Evolutionary conservation across 768 basidiomycete genomes (phyloP), one percentile per base, ranked within the genome.

Genomic region (Sarcomyxa edulis): DNA sequence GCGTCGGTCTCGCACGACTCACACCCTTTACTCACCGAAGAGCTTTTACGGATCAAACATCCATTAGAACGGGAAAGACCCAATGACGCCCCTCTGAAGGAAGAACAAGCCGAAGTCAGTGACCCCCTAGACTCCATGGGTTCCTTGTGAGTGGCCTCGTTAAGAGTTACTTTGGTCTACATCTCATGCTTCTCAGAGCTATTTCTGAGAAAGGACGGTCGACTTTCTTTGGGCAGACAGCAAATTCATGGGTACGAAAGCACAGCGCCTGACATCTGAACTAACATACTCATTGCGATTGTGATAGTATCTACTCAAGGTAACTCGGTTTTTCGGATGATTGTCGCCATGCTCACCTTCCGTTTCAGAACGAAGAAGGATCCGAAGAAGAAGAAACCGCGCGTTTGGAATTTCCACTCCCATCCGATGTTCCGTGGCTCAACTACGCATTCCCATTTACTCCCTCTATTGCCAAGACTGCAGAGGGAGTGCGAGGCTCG

Each of bases 191-290:
- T 44, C 22, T 10, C 37, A 82, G 81, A 43, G 76, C 78, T 28
- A 76, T 84, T 41, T 76, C 76, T 6, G 72, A 77, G 40, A 67
- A 67, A 16, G 81, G 80, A 19, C 71, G 74, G 31, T 72, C 77
- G 5, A 78, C 73, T 22, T 84, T 82, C 55, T 83, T 72, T 54
- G 81, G 81, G 16, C 68, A 67, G 37, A 71, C 78, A 19, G 80
- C 81, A 18, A 84, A 78, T 51, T 77, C 81, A 44, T 82, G 79
- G 74, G 81, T 84, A 59, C 50, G 74, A 55, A 33, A n/a, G n/a
- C n/a, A n/a, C n/a, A n/a, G n/a, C n/a, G n/a, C n/a, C n/a, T n/a
- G n/a, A n/a, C n/a, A n/a, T n/a, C n/a, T n/a, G n/a, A n/a, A n/a
- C n/a, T n/a, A n/a, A n/a, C n/a, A n/a, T n/a, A n/a, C n/a, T n/a